Evolutionary conservation across 305 asterid genomes (phyloP), one percentile per base, ranked within the genome.

Genomic region (Caryopteris hybrid): DNA sequence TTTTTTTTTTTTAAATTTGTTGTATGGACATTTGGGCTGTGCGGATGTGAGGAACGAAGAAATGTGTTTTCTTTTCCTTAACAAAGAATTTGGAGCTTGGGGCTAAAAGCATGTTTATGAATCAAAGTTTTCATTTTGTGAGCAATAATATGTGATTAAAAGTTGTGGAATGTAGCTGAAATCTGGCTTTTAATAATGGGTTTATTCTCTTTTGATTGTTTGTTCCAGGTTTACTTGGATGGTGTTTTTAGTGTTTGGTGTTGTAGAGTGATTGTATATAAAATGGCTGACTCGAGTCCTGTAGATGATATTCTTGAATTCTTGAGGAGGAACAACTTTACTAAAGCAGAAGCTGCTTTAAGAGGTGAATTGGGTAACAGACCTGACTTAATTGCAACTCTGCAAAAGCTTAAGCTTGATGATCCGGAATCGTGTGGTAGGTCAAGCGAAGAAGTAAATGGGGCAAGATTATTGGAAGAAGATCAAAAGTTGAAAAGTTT

Each of bases 331-430:
- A 95, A 95, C 76, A 89, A 91, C 16, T 88, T 88, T 74, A 76
- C 83, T 23, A 86, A 84, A 78, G 98, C 98, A 0, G 98, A 95
- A 77, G 95, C 96, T 33, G 98, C 97, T 34, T 76, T 95, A 74
- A 82, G 87, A 18, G 79, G 83, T 57, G 98, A 95, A 78, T 78
- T 94, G 81, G 82, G 79, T 74, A 85, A 71, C 68, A 79, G 86
- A 60, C 88, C 89, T 2, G 98, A 88, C 66, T 71, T 91, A 63
- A 81, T 78, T 67, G 92, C 77, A 41, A 66, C 81, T 59, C 79
- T 91, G 73, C 86, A 88, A 70, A 83, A 84, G 78, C 91, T 88
- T 50, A 80, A 73, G 3, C 82, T 84, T n/a, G 86, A 81, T 46
- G 92, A 88, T 54, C 80, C 79, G 75, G 92, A 70, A 14, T 47